Evolutionary conservation across 2,329 filamentous ascomycete genomes (phyloP), one percentile per base, ranked within the genome.

Genomic region (Knufia petricola): DNA sequence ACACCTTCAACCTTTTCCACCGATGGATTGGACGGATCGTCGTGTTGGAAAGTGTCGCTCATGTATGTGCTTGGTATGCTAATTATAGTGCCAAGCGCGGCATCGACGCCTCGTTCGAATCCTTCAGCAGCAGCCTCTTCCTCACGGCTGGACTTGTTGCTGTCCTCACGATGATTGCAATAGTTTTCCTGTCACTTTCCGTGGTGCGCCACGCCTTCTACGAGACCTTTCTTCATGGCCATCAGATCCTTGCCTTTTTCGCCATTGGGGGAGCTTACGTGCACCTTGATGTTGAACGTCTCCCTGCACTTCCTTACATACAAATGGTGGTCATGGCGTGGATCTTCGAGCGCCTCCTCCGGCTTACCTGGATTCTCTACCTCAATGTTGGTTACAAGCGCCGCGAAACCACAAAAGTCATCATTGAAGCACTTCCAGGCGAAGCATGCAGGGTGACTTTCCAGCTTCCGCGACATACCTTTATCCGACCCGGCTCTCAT

Each of bases 1-100:
- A 96, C 66, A 94, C 89, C 0, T 96, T 94, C 75, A 96, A 96
- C 64, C 80, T 92, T 7, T 71, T 92, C 44, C 87, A 94, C 65
- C 78, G 87, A 55, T 94, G 86, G 85, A 77, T 87, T 53, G 87
- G 85, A 23, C 78, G 87, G 21, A 78, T 89, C 37, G 78, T 86
- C 21, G 77, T 85, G n/a, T 46, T 84, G 2, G 84, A 92, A 64
- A 69, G 77, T 13, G 59, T 87, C 43, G 71, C 84, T 7, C 87
- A 94, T 66, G 85, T 83, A 7, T 58, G 75, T 20, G 79, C 82
- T 30, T 98, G 90, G 89, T 71, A 79, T 17, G 76, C 85, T 59
- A 92, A 94, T 55, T 82, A 82, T 50, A 67, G 81, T 17, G 73
- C 77, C 8, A 81, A 80, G 41, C 74, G 76, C 13, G 84, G 84